phyloP scores from a whole-genome alignment of 306 rosid genomes.

The Ziziphus jujuba region DNA sequence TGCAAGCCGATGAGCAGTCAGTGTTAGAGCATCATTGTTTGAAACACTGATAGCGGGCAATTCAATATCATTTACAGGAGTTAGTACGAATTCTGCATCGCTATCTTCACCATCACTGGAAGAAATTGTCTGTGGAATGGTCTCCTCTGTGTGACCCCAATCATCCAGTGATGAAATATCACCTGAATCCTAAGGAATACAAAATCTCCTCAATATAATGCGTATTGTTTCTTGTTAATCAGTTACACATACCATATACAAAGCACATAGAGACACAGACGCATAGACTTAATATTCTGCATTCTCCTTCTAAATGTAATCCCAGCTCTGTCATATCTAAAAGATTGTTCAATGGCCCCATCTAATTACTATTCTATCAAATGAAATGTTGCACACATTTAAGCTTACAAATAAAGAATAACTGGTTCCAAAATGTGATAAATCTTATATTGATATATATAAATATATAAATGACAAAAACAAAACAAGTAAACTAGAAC shows the following conservation, averaged over 20 bases:
- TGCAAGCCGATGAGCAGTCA: constrained; percentile 70
- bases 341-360: too few relatives aligned
- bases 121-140: constrained; percentile 37
- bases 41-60: constrained; percentile 60
- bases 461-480: too few relatives aligned
- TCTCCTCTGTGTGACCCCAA: constrained; percentile 47
- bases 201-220: constrained; percentile 1
- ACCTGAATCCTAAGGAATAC: constrained; percentile 53
- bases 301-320: too few relatives aligned
- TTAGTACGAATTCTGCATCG: constrained; percentile 56
- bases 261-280: too few relatives aligned
- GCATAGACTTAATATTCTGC: too few relatives aligned
- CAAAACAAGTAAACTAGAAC: background rate
- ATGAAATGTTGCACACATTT: too few relatives aligned
- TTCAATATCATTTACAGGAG: constrained; percentile 63
- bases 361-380: too few relatives aligned
- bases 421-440: too few relatives aligned
- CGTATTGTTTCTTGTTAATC: too few relatives aligned
- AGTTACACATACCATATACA: background rate
- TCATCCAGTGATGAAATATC: constrained; percentile 54
- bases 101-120: constrained; percentile 81
- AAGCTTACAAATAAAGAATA: too few relatives aligned
- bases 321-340: too few relatives aligned
- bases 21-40: constrained; percentile 54
- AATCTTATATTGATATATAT: too few relatives aligned